These are phyloP conservation scores for Colletotrichum tropicicola DNA, from an alignment of 2,329 filamentous ascomycete genomes.

Conservation along the genomic window DNA sequence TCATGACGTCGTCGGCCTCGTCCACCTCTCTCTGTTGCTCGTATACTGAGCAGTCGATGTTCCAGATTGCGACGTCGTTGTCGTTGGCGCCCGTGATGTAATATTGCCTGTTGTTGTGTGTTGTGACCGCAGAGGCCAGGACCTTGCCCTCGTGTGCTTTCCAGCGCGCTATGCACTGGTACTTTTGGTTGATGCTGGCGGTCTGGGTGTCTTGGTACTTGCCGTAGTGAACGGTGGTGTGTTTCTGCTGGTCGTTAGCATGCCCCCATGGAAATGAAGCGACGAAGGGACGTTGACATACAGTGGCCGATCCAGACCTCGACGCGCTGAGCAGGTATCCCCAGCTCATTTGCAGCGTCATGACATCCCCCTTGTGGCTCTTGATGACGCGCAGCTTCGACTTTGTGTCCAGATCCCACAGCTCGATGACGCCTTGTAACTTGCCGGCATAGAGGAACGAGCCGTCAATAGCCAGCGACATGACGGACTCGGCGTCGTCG, in stretches of 20 bases:
- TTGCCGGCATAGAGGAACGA: conserved; percentile 94
- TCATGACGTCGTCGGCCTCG: conserved; percentile 61
- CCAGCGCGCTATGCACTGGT: conserved; percentile 81
- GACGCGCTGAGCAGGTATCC: conserved; percentile 88
- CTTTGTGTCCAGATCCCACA: conserved; percentile 96
- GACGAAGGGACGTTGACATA: conserved; percentile 50
- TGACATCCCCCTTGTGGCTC: conserved; percentile 82
- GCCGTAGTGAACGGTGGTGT: conserved; percentile 72
- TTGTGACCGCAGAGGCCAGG: conserved; percentile 81
- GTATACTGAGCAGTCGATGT: conserved; percentile 56
- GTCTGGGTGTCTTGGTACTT: conserved; percentile 58
- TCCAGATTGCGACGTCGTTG: conserved; percentile 88
- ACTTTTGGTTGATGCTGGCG: conserved; percentile 76
- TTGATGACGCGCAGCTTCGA: conserved; percentile 90
- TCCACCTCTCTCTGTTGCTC: conserved; percentile 40
- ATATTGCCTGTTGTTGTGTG: conserved; percentile 76
- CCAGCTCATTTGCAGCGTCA: conserved; percentile 86
- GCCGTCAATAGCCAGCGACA: conserved; percentile 87
- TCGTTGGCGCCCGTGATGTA: conserved; percentile 96
- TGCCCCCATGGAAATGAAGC: neutral
- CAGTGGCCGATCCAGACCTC: conserved; percentile 87
- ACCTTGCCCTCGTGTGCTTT: conserved; percentile 88
- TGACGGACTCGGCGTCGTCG: conserved; percentile 70
- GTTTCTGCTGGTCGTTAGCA: conserved; percentile 59
- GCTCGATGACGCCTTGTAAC: conserved; percentile 85